A percentile compares a stretch with the other conserved stretches of the same genome.
Evolutionary conservation across 306 rosid genomes (phyloP).

Genomic region (Mimosa bimucronata): DNA sequence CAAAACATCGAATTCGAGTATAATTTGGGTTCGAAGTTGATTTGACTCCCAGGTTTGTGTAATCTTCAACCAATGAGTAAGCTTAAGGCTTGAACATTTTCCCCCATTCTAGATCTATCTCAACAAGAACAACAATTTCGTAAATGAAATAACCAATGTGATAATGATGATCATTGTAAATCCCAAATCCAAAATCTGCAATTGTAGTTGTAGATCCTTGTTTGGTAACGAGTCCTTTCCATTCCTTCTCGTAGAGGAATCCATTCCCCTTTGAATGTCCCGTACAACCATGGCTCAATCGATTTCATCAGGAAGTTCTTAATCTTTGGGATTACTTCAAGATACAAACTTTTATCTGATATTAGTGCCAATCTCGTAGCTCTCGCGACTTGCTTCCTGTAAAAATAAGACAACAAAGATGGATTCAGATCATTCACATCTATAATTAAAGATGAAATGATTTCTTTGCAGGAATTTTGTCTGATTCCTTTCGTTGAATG

Average conservation of each 20-base stretch:
- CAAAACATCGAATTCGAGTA: constrained; percentile 77
- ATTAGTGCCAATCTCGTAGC: constrained; percentile 87
- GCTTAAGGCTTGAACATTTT: constrained; percentile 68
- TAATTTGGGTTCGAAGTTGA: constrained; percentile 42
- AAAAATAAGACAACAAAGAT: constrained; percentile 59
- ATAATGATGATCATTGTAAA: too few species aligned
- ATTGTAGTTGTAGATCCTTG: constrained; percentile 68
- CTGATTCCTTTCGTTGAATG: constrained; percentile 67
- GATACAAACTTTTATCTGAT: constrained; percentile 73
- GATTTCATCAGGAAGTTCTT: constrained; percentile 66
- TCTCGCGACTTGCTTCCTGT: constrained; percentile 72
- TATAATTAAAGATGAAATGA: constrained; percentile 55
- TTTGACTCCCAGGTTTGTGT: constrained; percentile 55
- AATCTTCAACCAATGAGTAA: constrained; percentile 71
- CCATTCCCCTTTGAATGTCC: constrained; percentile 78
- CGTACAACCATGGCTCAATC: constrained; percentile 84
- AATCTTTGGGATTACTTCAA: constrained; percentile 59
- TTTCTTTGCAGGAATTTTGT: constrained; percentile 53
- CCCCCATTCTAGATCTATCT: constrained; percentile 86
- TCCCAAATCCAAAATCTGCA: constrained; percentile 86
- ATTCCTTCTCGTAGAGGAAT: constrained; percentile 68
- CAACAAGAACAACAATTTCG: constrained; percentile 80
- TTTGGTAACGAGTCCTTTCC: constrained; percentile 86
- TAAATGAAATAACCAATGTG: constrained; percentile 84
- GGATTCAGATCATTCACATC: constrained; percentile 68